phyloP scores from a whole-genome alignment of 148 eudicot genomes.

The Amaranthus hypochondriacus region DNA sequence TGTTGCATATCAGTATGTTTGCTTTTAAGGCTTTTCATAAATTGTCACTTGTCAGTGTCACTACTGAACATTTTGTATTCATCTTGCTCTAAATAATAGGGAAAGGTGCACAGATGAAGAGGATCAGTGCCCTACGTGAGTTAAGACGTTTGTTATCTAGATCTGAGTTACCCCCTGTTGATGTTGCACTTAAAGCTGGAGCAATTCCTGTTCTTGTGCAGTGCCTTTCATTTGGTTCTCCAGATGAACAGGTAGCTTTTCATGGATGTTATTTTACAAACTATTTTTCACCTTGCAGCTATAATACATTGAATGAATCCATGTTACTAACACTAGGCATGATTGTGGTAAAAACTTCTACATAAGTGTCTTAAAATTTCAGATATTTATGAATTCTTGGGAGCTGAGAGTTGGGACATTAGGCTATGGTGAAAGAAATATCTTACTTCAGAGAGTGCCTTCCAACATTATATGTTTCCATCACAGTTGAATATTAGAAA shows the following conservation, averaged over 20 bases:
- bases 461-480: background rate
- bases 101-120: slow-evolving; percentile 83
- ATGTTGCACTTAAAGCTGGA: slow-evolving; percentile 78
- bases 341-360: background rate
- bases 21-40: too few species aligned
- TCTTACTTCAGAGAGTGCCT: background rate
- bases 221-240: slow-evolving; percentile 88
- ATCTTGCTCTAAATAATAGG: slow-evolving; percentile 32
- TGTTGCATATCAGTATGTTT: slow-evolving; percentile 54
- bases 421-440: background rate
- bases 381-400: background rate
- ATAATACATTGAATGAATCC: background rate
- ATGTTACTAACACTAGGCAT: background rate
- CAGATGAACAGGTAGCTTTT: slow-evolving; percentile 78
- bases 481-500: too few species aligned
- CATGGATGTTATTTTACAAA: background rate
- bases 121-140: slow-evolving; percentile 67
- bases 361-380: background rate
- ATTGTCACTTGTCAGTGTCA: too few species aligned
- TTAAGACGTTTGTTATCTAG: slow-evolving; percentile 70
- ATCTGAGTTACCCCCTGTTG: slow-evolving; percentile 96
- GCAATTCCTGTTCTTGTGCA: slow-evolving; percentile 73
- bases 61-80: background rate
- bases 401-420: background rate
- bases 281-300: background rate